phyloP scores from a whole-genome alignment of 1,284 basidiomycete species.

The Agroathelia rolfsii region DNA sequence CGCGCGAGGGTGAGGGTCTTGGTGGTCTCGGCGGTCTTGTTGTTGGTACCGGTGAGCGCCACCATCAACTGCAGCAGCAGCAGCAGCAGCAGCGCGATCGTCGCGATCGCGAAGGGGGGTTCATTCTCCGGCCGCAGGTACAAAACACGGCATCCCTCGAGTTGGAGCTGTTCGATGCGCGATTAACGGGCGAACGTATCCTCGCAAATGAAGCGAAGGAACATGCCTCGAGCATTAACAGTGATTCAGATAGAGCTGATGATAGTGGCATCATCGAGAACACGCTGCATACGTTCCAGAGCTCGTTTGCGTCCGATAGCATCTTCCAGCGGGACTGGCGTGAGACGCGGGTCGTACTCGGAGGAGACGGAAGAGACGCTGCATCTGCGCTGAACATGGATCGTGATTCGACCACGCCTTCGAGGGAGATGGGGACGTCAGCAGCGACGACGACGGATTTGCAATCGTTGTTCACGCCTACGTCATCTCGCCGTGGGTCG shows the following conservation, averaged over 20 bases:
- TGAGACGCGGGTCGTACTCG: conserved; percentile 39
- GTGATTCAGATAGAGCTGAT: conserved; percentile 14
- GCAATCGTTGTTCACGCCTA: conserved; percentile 15
- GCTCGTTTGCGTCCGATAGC: conserved; percentile 49
- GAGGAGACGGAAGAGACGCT: conserved; percentile 23
- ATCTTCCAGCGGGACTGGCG: conserved; percentile 68
- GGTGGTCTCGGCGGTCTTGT: conserved; percentile 12
- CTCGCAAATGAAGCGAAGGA: conserved; percentile 14
- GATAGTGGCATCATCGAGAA: conserved; percentile 28
- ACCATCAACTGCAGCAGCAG: conserved; percentile 29
- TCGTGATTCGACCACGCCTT: conserved; percentile 14
- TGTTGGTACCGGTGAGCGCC: conserved; percentile 30
- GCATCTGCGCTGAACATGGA: conserved; percentile 8
- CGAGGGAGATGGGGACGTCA: conserved; percentile 19
- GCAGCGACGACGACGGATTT: conserved; percentile 24
- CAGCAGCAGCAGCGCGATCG: conserved; percentile 23
- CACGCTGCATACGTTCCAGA: conserved; percentile 50
- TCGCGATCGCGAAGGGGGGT: no score
- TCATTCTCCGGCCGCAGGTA: no score
- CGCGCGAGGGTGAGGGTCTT: background rate
- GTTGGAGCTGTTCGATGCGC: conserved; percentile 59
- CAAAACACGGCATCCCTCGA: conserved; percentile 66
- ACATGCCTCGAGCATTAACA: no score
- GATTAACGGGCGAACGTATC: conserved; percentile 51
- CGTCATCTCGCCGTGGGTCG: conserved; percentile 17